These are phyloP conservation scores for Macrolepiota dolichaula DNA, from an alignment of 768 basidiomycete genomes.

Conservation along the genomic window DNA sequence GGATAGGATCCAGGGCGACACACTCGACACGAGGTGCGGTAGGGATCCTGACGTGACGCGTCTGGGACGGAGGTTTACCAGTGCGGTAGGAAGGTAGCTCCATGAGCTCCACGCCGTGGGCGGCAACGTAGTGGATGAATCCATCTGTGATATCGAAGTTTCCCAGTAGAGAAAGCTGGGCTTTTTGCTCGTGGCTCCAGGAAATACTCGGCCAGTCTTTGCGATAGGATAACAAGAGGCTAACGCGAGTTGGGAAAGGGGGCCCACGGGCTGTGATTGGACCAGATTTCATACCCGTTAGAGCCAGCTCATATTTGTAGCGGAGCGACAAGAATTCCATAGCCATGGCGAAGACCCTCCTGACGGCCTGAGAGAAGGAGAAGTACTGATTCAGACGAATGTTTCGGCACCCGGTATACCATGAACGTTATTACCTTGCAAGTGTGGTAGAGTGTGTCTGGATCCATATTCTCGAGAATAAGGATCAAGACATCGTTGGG, in stretches of 20 bases:
- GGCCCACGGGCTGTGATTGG: slow-evolving; percentile 34
- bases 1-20: slow-evolving; percentile 42
- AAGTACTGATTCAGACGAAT: background rate
- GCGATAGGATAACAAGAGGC: slow-evolving; percentile 42
- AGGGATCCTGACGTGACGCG: slow-evolving; percentile 42
- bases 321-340: slow-evolving; percentile 45
- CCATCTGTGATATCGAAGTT: slow-evolving; percentile 36
- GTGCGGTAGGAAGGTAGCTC: slow-evolving; percentile 50
- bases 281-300: slow-evolving; percentile 51
- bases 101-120: slow-evolving; percentile 39
- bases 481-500: slow-evolving; percentile 49
- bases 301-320: slow-evolving; percentile 47
- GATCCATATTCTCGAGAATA: slow-evolving; percentile 47
- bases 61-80: slow-evolving; percentile 37
- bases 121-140: slow-evolving; percentile 42
- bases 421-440: slow-evolving; percentile 35
- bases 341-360: slow-evolving; percentile 39
- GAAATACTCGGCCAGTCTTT: slow-evolving; percentile 45
- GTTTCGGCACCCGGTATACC: background rate
- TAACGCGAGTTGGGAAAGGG: slow-evolving; percentile 38
- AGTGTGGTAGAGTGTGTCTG: slow-evolving; percentile 42
- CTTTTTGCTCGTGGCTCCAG: slow-evolving; percentile 46
- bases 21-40: slow-evolving; percentile 39
- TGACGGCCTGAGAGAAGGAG: slow-evolving; percentile 35
- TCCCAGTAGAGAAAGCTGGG: slow-evolving; percentile 32